Evolutionary conservation across 176 grass and related monocot genomes (phyloP).

Genomic region (Zea mays): DNA sequence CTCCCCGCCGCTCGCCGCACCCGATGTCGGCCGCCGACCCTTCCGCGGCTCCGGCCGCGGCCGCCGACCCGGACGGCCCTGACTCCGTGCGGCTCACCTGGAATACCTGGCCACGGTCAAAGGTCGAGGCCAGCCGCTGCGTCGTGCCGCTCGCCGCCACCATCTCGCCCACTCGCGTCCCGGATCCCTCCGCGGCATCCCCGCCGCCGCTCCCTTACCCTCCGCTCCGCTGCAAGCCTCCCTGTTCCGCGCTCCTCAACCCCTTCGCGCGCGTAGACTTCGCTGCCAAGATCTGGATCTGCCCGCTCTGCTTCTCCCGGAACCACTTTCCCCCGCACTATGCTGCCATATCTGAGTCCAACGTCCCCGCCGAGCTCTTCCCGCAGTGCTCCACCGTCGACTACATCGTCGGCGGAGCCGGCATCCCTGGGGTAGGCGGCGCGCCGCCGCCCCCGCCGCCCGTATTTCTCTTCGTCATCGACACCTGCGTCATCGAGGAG

Average conservation of each 20-base stretch:
- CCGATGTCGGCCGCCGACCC: constrained; percentile 40
- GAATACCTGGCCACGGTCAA: constrained; percentile 88
- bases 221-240: constrained; percentile 89
- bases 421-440: constrained; percentile 31
- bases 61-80: constrained; percentile 63
- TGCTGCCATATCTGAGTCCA: constrained; percentile 74
- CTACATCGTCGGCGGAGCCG: constrained; percentile 53
- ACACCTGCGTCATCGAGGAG: constrained; percentile 96
- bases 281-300: constrained; percentile 99
- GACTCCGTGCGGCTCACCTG: constrained; percentile 88
- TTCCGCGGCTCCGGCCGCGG: constrained; percentile 6
- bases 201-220: constrained; percentile 69
- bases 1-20: constrained; percentile 18
- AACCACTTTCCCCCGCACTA: constrained; percentile 97
- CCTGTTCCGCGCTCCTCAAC: constrained; percentile 76
- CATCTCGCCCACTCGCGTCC: constrained; percentile 56
- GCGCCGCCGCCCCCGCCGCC: constrained; percentile 51
- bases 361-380: constrained; percentile 89
- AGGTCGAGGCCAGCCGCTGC: constrained; percentile 96
- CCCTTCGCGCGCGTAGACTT: constrained; percentile 96
- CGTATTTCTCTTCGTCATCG: constrained; percentile 92
- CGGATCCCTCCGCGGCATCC: constrained; percentile 49
- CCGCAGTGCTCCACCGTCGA: constrained; percentile 83
- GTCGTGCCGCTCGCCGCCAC: constrained; percentile 79
- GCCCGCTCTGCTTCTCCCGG: constrained; percentile 87